Evolutionary conservation across 2,329 filamentous ascomycete genomes (phyloP).

Genomic region (Trichothecium roseum): DNA sequence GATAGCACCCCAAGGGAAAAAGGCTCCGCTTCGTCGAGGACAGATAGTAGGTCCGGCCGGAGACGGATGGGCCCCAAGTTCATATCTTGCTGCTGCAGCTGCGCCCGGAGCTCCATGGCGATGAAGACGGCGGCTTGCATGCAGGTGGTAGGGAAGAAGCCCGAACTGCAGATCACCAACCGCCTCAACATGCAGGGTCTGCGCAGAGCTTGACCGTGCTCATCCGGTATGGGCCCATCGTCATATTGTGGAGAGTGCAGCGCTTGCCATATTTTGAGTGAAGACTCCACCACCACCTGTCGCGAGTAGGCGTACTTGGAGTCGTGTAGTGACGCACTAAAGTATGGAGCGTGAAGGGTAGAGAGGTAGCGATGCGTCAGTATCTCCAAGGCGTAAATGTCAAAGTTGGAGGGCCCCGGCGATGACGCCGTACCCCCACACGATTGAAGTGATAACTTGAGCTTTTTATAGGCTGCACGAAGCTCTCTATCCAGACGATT

Average conservation of each 20-base stretch:
- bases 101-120: conserved; percentile 26
- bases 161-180: conserved; percentile 21
- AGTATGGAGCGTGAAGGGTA: conserved; percentile 44
- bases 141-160: conserved; percentile 26
- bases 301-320: conserved; percentile 39
- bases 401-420: conserved; percentile 21
- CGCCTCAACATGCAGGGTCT: neutral
- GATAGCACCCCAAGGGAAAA: conserved; percentile 31
- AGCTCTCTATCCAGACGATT: conserved; percentile 32
- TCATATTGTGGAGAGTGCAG: conserved; percentile 16
- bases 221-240: conserved; percentile 8
- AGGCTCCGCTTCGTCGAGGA: conserved; percentile 27
- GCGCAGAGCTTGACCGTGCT: neutral
- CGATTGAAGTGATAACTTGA: conserved; percentile 22
- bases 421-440: conserved; percentile 8
- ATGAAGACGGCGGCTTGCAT: conserved; percentile 26
- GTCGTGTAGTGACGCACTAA: conserved; percentile 26
- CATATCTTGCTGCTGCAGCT: conserved; percentile 27
- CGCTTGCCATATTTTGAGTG: conserved; percentile 34
- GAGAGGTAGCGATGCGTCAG: conserved; percentile 44
- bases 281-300: conserved; percentile 34
- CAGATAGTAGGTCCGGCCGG: conserved; percentile 28
- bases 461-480: conserved; percentile 27
- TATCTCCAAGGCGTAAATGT: conserved; percentile 35
- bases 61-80: conserved; percentile 20